Conservation (phyloP, 1,139 yeast genomes). For the Hyphopichia buzzinii region DNA sequence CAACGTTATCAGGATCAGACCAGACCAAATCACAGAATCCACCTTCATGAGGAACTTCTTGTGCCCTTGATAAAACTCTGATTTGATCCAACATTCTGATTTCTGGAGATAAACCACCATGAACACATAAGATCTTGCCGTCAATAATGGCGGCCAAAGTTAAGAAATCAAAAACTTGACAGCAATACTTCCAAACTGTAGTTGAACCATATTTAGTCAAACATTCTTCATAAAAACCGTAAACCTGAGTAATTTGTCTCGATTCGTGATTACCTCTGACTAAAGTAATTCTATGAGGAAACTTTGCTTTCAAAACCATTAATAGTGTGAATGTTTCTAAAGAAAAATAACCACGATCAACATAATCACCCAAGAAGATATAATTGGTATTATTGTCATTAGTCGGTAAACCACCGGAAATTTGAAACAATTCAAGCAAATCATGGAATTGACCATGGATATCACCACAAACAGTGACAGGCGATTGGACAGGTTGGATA, state of each 20-base stretch:
- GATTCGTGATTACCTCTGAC: conserved; percentile 95
- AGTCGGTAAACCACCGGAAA: conserved; percentile 89
- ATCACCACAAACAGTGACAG: conserved; percentile 99
- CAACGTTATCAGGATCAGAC: conserved; percentile 98
- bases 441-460: conserved; percentile 99
- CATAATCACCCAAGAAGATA: conserved; percentile 90
- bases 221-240: conserved; percentile 91
- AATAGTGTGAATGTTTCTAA: conserved; percentile 88
- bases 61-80: conserved; percentile 92
- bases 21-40: conserved; percentile 96
- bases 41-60: conserved; percentile 98
- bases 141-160: conserved; percentile 94
- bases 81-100: conserved; percentile 96
- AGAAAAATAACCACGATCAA: conserved; percentile 93
- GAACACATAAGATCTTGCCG: conserved; percentile 90
- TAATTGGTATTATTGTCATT: conserved; percentile 53
- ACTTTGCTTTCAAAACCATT: conserved; percentile 87
- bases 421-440: conserved; percentile 81
- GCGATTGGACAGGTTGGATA: conserved; percentile 94
- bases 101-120: conserved; percentile 97
- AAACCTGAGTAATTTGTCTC: conserved; percentile 92
- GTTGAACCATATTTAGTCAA: conserved; percentile 89
- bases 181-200: conserved; percentile 97
- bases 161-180: conserved; percentile 91
- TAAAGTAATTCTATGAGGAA: conserved; percentile 80